Percentiles rank a stretch among this genome's conserved stretches.
These are phyloP conservation scores for Coccomyxa sp. DNA, from an alignment of 139 green algal species.

Conservation along the genomic window DNA sequence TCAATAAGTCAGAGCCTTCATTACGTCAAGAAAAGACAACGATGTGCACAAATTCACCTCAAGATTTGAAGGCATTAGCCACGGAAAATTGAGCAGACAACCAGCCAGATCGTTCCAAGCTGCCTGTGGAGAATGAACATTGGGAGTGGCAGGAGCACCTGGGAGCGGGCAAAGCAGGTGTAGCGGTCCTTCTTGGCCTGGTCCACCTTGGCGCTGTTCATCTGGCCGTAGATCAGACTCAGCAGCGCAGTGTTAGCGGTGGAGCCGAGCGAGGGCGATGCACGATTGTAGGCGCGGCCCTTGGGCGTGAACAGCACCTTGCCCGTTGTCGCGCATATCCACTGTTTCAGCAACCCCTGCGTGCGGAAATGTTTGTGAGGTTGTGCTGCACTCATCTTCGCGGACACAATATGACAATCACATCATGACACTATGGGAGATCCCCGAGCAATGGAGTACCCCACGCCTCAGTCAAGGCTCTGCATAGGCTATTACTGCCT, in stretches of 20 bases:
- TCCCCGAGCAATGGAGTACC: neutral
- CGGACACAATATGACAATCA: neutral
- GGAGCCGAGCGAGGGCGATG: slow-evolving; percentile 28
- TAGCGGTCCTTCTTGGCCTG: slow-evolving; percentile 17
- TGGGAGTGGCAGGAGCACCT: slow-evolving; percentile 18
- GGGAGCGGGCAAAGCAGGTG: slow-evolving; percentile 51
- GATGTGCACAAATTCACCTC: too few relatives aligned
- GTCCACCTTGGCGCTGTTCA: neutral
- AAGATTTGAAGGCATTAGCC: too few relatives aligned
- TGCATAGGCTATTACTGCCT: too few relatives aligned
- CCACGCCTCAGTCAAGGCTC: neutral
- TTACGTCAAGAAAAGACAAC: too few relatives aligned
- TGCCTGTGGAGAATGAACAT: too few relatives aligned
- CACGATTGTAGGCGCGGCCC: slow-evolving; percentile 44
- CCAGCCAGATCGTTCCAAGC: too few relatives aligned
- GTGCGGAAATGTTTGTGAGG: neutral
- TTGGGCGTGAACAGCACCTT: slow-evolving; percentile 37
- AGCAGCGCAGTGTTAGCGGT: slow-evolving; percentile 58
- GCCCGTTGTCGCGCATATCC: slow-evolving; percentile 43
- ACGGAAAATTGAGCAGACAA: too few relatives aligned
- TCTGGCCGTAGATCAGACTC: slow-evolving; percentile 32
- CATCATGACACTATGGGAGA: neutral
- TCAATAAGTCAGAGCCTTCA: too few relatives aligned
- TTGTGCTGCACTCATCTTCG: neutral
- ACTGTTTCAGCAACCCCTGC: slow-evolving; percentile 34